Evolutionary conservation across 306 rosid genomes (phyloP).

Genomic region (Elaeagnus macrophylla): DNA sequence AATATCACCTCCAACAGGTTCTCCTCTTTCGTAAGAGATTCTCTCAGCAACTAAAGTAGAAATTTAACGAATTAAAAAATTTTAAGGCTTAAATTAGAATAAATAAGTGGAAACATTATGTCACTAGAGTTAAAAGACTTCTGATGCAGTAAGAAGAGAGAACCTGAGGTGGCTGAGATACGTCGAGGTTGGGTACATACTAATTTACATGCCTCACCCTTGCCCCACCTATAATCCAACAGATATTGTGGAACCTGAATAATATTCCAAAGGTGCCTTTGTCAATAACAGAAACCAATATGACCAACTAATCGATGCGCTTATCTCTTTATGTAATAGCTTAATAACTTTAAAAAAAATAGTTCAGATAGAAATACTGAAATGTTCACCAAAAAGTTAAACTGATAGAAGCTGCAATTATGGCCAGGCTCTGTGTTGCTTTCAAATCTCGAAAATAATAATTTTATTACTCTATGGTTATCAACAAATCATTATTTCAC

Average conservation of each 20-base stretch:
- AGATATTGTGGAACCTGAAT: conserved; percentile 88
- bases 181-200: conserved; percentile 97
- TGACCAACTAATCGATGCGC: no score
- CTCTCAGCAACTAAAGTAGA: conserved; percentile 75
- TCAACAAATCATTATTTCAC: no score
- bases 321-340: no score
- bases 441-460: no score
- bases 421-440: no score
- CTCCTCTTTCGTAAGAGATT: conserved; percentile 79
- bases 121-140: neutral
- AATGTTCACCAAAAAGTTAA: no score
- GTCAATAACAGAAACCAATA: conserved; percentile 1
- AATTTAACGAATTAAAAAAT: conserved; percentile 15
- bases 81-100: conserved; percentile 7
- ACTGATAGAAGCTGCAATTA: no score
- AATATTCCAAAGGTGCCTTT: conserved; percentile 18
- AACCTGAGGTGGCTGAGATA: conserved; percentile 88
- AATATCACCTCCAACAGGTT: conserved; percentile 55
- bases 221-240: conserved; percentile 82
- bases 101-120: neutral
- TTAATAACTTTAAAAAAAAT: no score
- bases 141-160: conserved; percentile 11
- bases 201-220: conserved; percentile 72
- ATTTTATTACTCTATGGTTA: no score
- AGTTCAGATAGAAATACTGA: no score